Conservation (phyloP, 202 grass and related monocot genomes). For the Elaeis oleifera region DNA sequence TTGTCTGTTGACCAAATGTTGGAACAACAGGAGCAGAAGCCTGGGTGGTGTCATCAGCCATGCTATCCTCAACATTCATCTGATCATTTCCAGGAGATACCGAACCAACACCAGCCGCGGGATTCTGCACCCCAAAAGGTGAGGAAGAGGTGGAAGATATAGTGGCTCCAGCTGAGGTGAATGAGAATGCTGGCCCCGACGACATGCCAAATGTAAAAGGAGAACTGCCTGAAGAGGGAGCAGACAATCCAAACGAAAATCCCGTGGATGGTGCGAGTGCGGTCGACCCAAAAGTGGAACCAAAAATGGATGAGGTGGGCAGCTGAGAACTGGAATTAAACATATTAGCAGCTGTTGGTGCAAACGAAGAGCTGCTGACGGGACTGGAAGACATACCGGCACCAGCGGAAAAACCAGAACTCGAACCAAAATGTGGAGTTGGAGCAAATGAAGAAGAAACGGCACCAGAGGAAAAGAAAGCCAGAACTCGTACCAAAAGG, state of each 20-base stretch:
- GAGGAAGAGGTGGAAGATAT: conserved; percentile 31
- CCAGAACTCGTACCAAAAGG: too few relatives aligned
- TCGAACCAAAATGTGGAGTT: too few relatives aligned
- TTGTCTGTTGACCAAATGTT: conserved; percentile 43
- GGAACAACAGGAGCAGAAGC: conserved; percentile 31
- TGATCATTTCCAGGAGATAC: conserved; percentile 61
- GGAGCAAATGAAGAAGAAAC: too few relatives aligned
- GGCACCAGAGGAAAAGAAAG: too few relatives aligned
- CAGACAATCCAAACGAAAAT: conserved; percentile 22
- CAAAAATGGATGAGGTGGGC: conserved; percentile 8
- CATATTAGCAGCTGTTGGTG: background rate
- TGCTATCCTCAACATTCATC: conserved; percentile 86
- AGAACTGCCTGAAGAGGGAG: conserved; percentile 32
- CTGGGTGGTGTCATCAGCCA: conserved; percentile 61
- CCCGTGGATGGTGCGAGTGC: conserved; percentile 2
- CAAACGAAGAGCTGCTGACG: too few relatives aligned
- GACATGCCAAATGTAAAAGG: conserved; percentile 60
- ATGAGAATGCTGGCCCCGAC: conserved; percentile 40
- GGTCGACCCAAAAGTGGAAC: background rate
- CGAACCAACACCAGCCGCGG: conserved; percentile 34
- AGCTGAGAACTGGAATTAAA: conserved; percentile 9
- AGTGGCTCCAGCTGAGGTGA: conserved; percentile 27
- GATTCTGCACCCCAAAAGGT: conserved; percentile 49
- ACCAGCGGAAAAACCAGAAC: too few relatives aligned
- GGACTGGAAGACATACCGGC: too few relatives aligned